phyloP scores from a whole-genome alignment of 176 grass and related monocot genomes.

The Phragmites australis region DNA sequence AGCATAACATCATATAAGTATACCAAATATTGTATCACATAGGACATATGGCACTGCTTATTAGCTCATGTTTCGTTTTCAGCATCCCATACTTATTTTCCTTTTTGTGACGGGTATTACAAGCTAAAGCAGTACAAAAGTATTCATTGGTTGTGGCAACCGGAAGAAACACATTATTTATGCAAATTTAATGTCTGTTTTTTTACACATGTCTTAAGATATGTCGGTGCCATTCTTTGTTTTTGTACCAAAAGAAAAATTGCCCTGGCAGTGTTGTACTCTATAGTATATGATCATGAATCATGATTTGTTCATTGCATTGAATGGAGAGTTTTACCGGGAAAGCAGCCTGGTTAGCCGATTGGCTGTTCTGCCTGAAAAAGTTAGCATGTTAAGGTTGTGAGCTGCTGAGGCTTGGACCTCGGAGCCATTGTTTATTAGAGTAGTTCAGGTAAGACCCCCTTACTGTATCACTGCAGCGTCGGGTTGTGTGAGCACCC shows the following conservation, averaged over 20 bases:
- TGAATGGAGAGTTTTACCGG: slow-evolving; percentile 27
- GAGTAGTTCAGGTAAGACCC: background rate
- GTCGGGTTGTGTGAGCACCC: slow-evolving; percentile 20
- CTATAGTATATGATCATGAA: background rate
- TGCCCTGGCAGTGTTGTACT: background rate
- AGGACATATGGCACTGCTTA: background rate
- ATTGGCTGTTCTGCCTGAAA: slow-evolving; percentile 29
- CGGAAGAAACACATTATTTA: slow-evolving; percentile 3
- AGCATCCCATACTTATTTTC: background rate
- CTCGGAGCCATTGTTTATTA: too few relatives aligned
- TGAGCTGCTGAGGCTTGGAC: background rate
- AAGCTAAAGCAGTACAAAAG: background rate
- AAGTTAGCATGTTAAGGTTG: background rate
- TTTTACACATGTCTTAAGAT: too few relatives aligned
- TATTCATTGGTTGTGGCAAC: background rate
- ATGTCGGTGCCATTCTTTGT: too few relatives aligned
- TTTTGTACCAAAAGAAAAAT: background rate
- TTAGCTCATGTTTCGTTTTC: background rate
- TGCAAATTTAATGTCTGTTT: background rate
- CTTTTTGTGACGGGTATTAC: background rate
- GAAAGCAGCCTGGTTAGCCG: background rate
- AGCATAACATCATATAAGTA: slow-evolving; percentile 36
- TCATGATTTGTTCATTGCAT: background rate
- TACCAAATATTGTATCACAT: slow-evolving; percentile 24
- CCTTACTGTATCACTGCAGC: slow-evolving; percentile 38